Evolutionary conservation across 768 basidiomycete genomes (phyloP), one percentile per base, ranked within the genome.

Genomic region (Kwoniella bestiolae): DNA sequence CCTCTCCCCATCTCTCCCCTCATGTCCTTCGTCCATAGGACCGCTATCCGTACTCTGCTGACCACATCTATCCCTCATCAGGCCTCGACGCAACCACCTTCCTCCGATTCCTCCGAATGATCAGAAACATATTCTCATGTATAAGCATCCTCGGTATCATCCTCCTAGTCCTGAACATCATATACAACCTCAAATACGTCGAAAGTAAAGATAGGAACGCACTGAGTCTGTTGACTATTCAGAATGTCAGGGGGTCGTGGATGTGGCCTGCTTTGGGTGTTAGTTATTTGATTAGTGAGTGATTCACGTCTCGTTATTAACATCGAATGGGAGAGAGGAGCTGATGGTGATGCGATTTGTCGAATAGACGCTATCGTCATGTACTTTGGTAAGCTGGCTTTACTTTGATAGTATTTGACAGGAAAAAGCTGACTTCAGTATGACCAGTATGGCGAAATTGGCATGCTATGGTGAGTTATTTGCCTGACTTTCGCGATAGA

Each of bases 21-120:
- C n/a, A n/a, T n/a, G n/a, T n/a, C n/a, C n/a, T n/a, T n/a, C n/a
- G n/a, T n/a, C n/a, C n/a, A n/a, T n/a, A n/a, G n/a, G n/a, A n/a
- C n/a, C n/a, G n/a, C n/a, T n/a, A n/a, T n/a, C n/a, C n/a, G n/a
- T n/a, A n/a, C n/a, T n/a, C n/a, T n/a, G n/a, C n/a, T n/a, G n/a
- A n/a, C n/a, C n/a, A n/a, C n/a, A n/a, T n/a, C n/a, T n/a, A n/a
- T n/a, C n/a, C n/a, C n/a, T n/a, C n/a, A n/a, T n/a, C 91, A 80
- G 95, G 95, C 28, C 87, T 96, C 9, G 96, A 99, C 76, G 95
- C 94, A 0, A 91, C 94, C 52, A 86, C 90, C 25, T 99, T 90
- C 80, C 86, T 99, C 25, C 90, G 95, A 28, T 97, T 98, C 81
- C 86, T 90, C 26, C 89, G 94, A 59, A 86, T 99, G 82, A 85